Evolutionary conservation across 1,284 basidiomycete species (phyloP), one percentile per base, ranked within the genome.

Genomic region (Ceratobasidium sp.): DNA sequence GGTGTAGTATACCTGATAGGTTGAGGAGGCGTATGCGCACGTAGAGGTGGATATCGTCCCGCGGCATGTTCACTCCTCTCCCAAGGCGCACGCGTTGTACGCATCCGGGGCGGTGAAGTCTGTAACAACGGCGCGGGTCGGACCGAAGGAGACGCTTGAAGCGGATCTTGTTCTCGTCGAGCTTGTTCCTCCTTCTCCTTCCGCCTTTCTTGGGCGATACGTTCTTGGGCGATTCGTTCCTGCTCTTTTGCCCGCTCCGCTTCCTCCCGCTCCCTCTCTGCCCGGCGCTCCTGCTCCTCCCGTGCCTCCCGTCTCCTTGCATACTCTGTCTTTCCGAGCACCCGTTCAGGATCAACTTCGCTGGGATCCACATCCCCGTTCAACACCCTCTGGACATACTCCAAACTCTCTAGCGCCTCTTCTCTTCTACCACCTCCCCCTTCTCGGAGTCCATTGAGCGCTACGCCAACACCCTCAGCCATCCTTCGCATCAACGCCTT

Each of bases 371-470:
- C 26, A 3, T 23, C 72, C 13, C 72, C 72, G 55, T 56, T 67
- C 58, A 95, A 85, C n/a, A 94, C 86, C 81, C 94, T 93, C 79
- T 92, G 87, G 77, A 94, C 90, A 84, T 94, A 93, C 7, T 91
- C 87, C 61, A 95, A 85, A 18, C 91, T 90, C 82, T 94, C 92
- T 72, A 95, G 83, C 0, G 94, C 92, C 82, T 94, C 91, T 60
- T 87, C 87, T 83, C 89, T 92, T 81, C 88, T 86, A 58, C 85
- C 85, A 82, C 81, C 82, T 33, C 85, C 86, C 82, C 90, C 90
- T 80, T 89, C 89, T 20, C 92, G 84, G 3, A 95, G 86, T 0
- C 89, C 87, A 81, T 93, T 92, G 15, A 94, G 89, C 58, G 94
- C 90, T 91, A 92, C 92, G 20, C 87, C 86, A 10, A 95, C 86